Base-by-base conservation (phyloP, 306 rosid genomes). In the Parietaria judaica region DNA sequence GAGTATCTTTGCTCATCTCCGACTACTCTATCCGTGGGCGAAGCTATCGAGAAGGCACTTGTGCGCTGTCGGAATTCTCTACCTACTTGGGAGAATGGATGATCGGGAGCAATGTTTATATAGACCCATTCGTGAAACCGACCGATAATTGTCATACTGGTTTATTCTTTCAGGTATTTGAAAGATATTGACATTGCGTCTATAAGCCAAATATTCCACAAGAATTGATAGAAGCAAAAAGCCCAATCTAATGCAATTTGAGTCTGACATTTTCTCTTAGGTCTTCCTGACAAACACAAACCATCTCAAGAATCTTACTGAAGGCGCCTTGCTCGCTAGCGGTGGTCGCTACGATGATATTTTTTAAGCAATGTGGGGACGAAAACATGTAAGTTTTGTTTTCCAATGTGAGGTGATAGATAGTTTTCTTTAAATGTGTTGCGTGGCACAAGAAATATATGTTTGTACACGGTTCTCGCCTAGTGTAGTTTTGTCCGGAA, bases 341-440 rank as follows among this genome's bases (percentile, higher is more conserved):
- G 97, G 96, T 17, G 97, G 97, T 63, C 82, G 95, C 78, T 85
- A 90, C 74, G 91, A 90, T 78, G 78, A 78, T 76, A 70, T 87
- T 78, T 84, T 90, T 68, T 87, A 80, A 58, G 86, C 80, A 70
- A 71, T 81, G 79, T 81, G 91, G 95, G 76, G 75, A 66, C 79
- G 37, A 55, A 79, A 84, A 70, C 69, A 73, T 72, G 97, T 90
- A 75, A 63, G 95, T 73, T 74, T 41, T 41, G 45, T 41, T 1
- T 3, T 41, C 45, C 7, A 41, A 41, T 23, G 31, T 23, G 31
- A 23, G 31, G 31, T 5, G 9, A 5, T 41, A 23, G 31, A 41
- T 23, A 23, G 2, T 5, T 41, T 8, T 8, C 45, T 41, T 41
- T 41, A 23, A 23, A 23, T 23, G 31, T 23, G 31, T 23, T 23